A percentile compares a stretch with the other conserved stretches of the same genome.
Evolutionary conservation across 441 rosid genomes (phyloP).

Genomic region (Populus hybrid): DNA sequence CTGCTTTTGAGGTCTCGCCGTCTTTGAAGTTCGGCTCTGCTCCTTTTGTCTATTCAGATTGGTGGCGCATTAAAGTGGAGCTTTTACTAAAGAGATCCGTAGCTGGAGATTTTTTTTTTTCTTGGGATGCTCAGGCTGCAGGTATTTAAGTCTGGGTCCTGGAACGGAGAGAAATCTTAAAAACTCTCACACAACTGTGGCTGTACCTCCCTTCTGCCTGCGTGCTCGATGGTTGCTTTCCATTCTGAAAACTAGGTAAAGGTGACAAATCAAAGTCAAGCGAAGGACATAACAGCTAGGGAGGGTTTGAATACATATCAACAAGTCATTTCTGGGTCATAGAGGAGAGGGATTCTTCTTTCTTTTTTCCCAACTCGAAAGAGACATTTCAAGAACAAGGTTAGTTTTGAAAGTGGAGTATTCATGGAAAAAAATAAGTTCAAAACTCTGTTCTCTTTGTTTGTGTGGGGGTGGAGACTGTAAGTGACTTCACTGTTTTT

Average conservation of each 20-base stretch:
- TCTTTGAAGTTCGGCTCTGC: slow-evolving; percentile 37
- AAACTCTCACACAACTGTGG: slow-evolving; percentile 4
- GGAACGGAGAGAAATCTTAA: slow-evolving; percentile 25
- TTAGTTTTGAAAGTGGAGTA: slow-evolving; percentile 13
- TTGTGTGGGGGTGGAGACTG: not conserved
- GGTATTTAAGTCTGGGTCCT: slow-evolving; percentile 13
- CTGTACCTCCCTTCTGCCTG: not conserved
- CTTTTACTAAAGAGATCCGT: slow-evolving; percentile 24
- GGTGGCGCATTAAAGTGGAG: slow-evolving; percentile 42
- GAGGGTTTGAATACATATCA: not conserved
- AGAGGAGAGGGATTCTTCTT: slow-evolving; percentile 8
- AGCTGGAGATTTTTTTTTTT: slow-evolving; percentile 23
- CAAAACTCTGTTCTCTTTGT: not conserved
- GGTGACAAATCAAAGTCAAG: slow-evolving; percentile 14
- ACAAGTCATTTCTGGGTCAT: slow-evolving; percentile 19
- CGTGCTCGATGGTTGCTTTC: slow-evolving; percentile 3
- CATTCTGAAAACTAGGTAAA: slow-evolving; percentile 22
- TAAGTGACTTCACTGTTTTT: slow-evolving; percentile 3
- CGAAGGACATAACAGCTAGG: slow-evolving; percentile 2
- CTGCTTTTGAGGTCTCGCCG: slow-evolving; percentile 56
- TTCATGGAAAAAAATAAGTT: not conserved
- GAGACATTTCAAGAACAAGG: slow-evolving; percentile 40
- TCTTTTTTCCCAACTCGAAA: slow-evolving; percentile 27
- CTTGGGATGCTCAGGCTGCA: not conserved
- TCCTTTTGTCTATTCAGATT: slow-evolving; percentile 24